Conservation (phyloP, 75 land plant species). For the Pseudotsuga menziesii region DNA sequence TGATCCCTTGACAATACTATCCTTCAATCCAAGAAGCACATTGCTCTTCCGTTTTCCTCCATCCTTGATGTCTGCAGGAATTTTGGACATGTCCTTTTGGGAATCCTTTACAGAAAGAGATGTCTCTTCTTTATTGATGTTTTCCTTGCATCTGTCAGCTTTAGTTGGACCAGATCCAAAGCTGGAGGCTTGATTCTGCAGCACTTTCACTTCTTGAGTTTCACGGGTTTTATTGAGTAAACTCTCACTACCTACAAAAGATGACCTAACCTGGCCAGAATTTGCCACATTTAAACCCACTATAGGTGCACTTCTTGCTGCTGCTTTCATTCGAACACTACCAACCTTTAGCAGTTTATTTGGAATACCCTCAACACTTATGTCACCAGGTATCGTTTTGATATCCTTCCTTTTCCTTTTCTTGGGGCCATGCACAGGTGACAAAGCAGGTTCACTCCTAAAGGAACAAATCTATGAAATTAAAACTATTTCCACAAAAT, state of each 20-base stretch:
- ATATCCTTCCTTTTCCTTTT: slow-evolving; percentile 59
- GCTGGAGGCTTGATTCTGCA: slow-evolving; percentile 11
- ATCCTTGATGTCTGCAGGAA: slow-evolving; percentile 27
- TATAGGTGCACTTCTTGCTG: slow-evolving; percentile 21
- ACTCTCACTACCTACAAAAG: slow-evolving; percentile 8
- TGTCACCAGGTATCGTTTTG: slow-evolving; percentile 18
- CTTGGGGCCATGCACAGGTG: slow-evolving; percentile 36
- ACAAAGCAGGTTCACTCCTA: slow-evolving; percentile 7
- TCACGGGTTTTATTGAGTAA: not conserved
- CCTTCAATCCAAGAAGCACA: slow-evolving; percentile 16
- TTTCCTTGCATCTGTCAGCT: slow-evolving; percentile 21
- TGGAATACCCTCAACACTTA: slow-evolving; percentile 12
- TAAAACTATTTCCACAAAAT: not conserved
- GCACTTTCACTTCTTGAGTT: slow-evolving; percentile 17
- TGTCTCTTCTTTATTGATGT: slow-evolving; percentile 9
- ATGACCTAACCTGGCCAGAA: not conserved
- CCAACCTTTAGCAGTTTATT: slow-evolving; percentile 30
- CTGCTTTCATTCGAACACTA: slow-evolving; percentile 23
- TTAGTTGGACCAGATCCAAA: not conserved
- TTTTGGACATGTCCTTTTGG: slow-evolving; percentile 21
- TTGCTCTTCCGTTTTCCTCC: slow-evolving; percentile 20
- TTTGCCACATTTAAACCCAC: slow-evolving; percentile 12
- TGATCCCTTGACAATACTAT: slow-evolving; percentile 18
- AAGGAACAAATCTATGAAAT: not conserved
- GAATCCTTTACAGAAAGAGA: slow-evolving; percentile 16